Evolutionary conservation across 2,329 filamentous ascomycete species (phyloP).

Genomic region (Incumbomyces lentus): DNA sequence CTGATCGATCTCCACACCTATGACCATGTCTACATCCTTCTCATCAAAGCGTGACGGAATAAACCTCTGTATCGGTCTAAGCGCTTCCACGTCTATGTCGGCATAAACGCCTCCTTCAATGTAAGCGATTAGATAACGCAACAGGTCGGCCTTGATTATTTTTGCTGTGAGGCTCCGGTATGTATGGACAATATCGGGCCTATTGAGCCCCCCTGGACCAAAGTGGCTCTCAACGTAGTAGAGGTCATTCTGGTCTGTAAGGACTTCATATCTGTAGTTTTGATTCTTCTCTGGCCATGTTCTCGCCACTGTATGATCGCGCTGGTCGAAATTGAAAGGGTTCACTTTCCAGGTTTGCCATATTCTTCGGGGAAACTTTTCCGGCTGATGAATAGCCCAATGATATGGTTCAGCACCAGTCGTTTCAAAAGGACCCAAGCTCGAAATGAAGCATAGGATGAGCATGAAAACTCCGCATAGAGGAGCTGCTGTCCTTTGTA

Average conservation of each 20-base stretch:
- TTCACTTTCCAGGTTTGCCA: constrained; percentile 71
- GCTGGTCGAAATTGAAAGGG: constrained; percentile 54
- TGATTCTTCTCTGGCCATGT: constrained; percentile 60
- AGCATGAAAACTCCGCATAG: constrained; percentile 3
- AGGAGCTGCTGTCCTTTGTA: constrained; percentile 1
- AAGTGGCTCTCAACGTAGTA: constrained; percentile 60
- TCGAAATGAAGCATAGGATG: constrained; percentile 3
- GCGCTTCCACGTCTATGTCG: constrained; percentile 50
- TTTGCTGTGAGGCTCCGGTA: constrained; percentile 51
- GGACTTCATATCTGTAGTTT: constrained; percentile 55
- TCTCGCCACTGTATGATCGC: constrained; percentile 49
- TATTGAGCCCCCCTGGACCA: constrained; percentile 53
- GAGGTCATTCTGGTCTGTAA: constrained; percentile 59
- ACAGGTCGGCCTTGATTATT: constrained; percentile 57
- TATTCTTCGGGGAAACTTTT: constrained; percentile 54
- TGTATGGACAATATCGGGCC: constrained; percentile 54
- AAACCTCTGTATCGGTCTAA: constrained; percentile 45
- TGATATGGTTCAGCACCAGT: neutral
- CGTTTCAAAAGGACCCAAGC: constrained; percentile 1
- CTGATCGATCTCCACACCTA: constrained; percentile 62
- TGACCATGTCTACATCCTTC: constrained; percentile 58
- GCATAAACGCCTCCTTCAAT: constrained; percentile 53
- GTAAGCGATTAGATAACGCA: constrained; percentile 59
- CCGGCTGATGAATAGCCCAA: constrained; percentile 13
- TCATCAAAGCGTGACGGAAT: constrained; percentile 55